Percentiles rank a stretch among this genome's conserved stretches.
Evolutionary conservation across 495 filamentous ascomycete genomes (phyloP).

Genomic region (Xylaria scruposa): DNA sequence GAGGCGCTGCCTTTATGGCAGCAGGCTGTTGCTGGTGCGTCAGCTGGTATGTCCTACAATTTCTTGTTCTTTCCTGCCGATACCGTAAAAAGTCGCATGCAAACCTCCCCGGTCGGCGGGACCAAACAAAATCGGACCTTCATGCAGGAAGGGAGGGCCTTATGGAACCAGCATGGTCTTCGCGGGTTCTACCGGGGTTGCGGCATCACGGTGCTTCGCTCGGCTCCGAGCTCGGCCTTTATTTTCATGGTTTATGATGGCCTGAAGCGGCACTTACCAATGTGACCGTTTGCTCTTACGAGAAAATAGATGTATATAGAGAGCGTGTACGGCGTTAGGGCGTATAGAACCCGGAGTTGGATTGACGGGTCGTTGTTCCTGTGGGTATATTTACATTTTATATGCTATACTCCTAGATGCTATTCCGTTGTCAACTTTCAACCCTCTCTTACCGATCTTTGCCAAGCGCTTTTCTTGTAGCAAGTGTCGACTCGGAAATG

Average conservation of each 20-base stretch:
- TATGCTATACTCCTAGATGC: constrained; percentile 1
- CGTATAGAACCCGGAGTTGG: constrained; percentile 12
- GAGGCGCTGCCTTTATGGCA: constrained; percentile 71
- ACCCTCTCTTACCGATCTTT: constrained; percentile 17
- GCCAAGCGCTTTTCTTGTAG: constrained; percentile 30
- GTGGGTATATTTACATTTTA: constrained; percentile 11
- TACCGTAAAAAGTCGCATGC: constrained; percentile 95
- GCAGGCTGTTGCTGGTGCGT: constrained; percentile 86
- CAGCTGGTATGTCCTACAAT: constrained; percentile 91
- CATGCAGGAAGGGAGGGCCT: constrained; percentile 64
- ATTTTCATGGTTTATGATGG: constrained; percentile 95
- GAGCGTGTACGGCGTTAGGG: constrained; percentile 34
- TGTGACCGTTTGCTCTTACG: constrained; percentile 35
- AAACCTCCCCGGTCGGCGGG: constrained; percentile 75
- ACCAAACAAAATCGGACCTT: constrained; percentile 65
- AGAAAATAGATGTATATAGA: constrained; percentile 34
- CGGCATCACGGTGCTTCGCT: constrained; percentile 86
- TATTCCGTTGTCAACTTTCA: neutral
- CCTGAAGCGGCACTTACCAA: constrained; percentile 69
- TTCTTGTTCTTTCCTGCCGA: constrained; percentile 97
- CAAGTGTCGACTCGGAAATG: constrained; percentile 48
- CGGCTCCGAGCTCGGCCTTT: constrained; percentile 93
- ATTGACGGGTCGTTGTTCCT: constrained; percentile 8
- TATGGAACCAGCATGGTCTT: constrained; percentile 84
- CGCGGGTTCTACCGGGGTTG: constrained; percentile 91